A percentile compares a stretch with the other conserved stretches of the same genome.
phyloP scores from a whole-genome alignment of 23 red algal species.

The Gracilaria gracilis region DNA sequence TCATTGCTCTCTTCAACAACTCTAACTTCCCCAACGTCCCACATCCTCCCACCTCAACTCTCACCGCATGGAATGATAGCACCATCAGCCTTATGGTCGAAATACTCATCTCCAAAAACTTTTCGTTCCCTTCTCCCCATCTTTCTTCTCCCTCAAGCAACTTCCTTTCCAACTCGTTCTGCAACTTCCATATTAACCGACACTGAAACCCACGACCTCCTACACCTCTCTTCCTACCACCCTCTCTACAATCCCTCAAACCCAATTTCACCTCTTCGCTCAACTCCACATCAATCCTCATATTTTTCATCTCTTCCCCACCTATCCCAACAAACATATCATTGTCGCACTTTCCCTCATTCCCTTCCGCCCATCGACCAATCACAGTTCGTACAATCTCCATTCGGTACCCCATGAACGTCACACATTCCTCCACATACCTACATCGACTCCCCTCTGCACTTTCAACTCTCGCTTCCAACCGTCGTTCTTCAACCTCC shows the following conservation, averaged over 20 bases:
- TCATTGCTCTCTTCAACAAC: too few relatives aligned
- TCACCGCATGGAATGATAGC: too few relatives aligned
- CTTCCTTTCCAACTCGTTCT: too few relatives aligned
- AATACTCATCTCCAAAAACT: too few relatives aligned
- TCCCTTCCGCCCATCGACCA: neutral
- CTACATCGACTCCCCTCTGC: neutral
- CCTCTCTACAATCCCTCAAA: neutral
- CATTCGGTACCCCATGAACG: constrained; percentile 31
- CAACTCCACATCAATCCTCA: neutral
- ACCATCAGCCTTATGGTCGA: too few relatives aligned
- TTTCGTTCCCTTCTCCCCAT: too few relatives aligned
- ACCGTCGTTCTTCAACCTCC: neutral
- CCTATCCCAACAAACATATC: neutral
- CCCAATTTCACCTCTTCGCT: neutral
- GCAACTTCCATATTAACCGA: neutral
- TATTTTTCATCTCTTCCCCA: too few relatives aligned
- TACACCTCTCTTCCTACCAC: neutral
- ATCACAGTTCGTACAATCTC: neutral
- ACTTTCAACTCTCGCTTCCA: neutral
- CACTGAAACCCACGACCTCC: too few relatives aligned
- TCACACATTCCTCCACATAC: neutral
- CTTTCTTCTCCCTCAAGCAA: too few relatives aligned
- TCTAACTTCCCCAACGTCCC: too few relatives aligned
- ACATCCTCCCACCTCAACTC: too few relatives aligned
- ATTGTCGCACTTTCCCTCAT: neutral